Percentiles rank a stretch among this genome's conserved stretches.
phyloP scores from a whole-genome alignment of 768 basidiomycete genomes.

The Coprinellus aureogranulatus region DNA sequence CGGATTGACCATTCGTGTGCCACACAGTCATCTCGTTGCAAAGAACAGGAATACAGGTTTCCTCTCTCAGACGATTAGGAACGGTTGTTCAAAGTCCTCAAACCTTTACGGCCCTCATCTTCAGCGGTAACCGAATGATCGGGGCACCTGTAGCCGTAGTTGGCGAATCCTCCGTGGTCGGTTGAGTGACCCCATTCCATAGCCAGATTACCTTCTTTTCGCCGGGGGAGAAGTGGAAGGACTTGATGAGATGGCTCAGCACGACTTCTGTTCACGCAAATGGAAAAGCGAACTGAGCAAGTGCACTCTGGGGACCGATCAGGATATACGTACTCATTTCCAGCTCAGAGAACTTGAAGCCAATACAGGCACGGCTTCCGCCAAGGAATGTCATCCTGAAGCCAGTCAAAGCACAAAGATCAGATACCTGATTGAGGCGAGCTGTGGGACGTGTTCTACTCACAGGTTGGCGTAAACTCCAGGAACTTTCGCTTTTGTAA shows the following conservation, averaged over 20 bases:
- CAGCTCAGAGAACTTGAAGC: constrained; percentile 22
- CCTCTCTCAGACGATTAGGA: too few species aligned
- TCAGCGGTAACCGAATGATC: background rate
- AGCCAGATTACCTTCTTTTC: constrained; percentile 22
- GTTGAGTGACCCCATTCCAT: constrained; percentile 20
- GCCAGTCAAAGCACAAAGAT: constrained; percentile 18
- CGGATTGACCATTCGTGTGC: too few species aligned
- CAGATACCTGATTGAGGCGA: background rate
- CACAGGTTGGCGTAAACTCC: constrained; percentile 44
- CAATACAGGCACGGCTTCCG: constrained; percentile 42
- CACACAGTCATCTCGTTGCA: too few species aligned
- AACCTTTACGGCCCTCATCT: too few species aligned
- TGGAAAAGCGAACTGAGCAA: background rate
- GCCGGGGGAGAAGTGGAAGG: constrained; percentile 20
- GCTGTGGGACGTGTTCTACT: too few species aligned
- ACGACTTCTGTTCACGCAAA: constrained; percentile 17
- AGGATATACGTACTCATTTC: constrained; percentile 24
- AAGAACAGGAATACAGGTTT: too few species aligned
- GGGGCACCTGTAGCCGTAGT: background rate
- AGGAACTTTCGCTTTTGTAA: constrained; percentile 35
- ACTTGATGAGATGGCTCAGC: constrained; percentile 18
- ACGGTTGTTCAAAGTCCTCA: too few species aligned
- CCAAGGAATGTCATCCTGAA: constrained; percentile 45
- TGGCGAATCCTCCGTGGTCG: background rate
- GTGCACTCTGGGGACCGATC: background rate